These are phyloP conservation scores for Nicotiana noctiflora DNA, from an alignment of 257 asterid genomes.

Conservation along the genomic window DNA sequence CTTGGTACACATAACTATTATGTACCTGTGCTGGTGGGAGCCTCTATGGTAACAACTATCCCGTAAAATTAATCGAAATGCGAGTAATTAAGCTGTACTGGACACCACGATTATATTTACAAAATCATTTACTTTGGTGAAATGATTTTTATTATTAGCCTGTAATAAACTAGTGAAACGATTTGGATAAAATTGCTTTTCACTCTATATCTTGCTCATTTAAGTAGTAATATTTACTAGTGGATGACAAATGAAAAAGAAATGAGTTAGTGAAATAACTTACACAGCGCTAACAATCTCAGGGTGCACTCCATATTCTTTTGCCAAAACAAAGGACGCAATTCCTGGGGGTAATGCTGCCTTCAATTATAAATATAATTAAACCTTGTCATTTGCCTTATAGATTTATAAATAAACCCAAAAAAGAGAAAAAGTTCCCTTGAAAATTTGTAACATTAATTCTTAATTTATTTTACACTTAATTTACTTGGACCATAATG, in stretches of 20 bases:
- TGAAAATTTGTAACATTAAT: neutral
- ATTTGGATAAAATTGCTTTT: too few species aligned
- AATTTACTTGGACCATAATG: neutral
- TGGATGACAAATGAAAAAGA: neutral
- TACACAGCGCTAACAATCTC: slow-evolving; percentile 50
- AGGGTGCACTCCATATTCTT: slow-evolving; percentile 54
- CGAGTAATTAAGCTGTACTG: too few species aligned
- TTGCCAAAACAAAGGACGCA: slow-evolving; percentile 42
- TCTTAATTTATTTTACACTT: neutral
- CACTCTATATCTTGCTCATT: neutral
- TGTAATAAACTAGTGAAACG: too few species aligned
- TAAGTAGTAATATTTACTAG: neutral
- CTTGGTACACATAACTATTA: too few species aligned
- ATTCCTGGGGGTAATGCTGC: slow-evolving; percentile 55
- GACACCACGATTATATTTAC: neutral
- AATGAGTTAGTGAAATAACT: slow-evolving; percentile 16
- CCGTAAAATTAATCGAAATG: too few species aligned
- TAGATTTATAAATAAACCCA: neutral
- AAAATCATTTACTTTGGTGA: neutral
- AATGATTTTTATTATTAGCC: neutral
- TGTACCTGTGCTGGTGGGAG: too few species aligned
- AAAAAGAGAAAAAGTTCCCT: neutral
- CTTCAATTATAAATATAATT: slow-evolving; percentile 15
- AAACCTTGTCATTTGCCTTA: neutral
- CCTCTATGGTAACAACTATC: too few species aligned